Percentiles rank a stretch among this genome's conserved stretches.
phyloP scores from a whole-genome alignment of 805 yeast species.

The Candida parachauliodes region DNA sequence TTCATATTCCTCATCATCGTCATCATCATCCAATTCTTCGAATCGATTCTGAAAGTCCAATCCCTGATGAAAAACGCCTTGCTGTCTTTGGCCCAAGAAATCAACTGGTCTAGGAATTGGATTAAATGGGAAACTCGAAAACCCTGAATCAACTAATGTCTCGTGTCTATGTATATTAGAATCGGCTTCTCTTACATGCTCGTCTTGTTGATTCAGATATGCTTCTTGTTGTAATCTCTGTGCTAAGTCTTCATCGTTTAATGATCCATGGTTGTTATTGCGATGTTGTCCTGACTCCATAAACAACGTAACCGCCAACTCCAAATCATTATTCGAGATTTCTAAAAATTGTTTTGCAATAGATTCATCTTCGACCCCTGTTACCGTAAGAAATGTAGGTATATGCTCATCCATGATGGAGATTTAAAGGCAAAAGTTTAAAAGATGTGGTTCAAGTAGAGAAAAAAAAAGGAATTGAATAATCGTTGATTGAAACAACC shows the following conservation, averaged over 20 bases:
- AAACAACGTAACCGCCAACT: constrained; percentile 78
- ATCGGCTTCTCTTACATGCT: constrained; percentile 53
- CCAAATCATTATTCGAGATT: constrained; percentile 73
- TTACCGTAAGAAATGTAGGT: constrained; percentile 77
- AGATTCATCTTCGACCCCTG: constrained; percentile 64
- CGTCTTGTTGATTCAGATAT: constrained; percentile 34
- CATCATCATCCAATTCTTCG: constrained; percentile 17
- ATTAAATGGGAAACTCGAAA: constrained; percentile 5
- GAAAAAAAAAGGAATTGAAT: not conserved
- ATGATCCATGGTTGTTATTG: constrained; percentile 3
- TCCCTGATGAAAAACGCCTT: constrained; percentile 60
- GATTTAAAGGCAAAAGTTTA: constrained; percentile 7
- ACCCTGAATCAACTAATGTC: constrained; percentile 53
- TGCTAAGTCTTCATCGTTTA: constrained; percentile 52
- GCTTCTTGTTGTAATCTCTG: constrained; percentile 62
- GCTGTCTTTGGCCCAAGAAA: constrained; percentile 47
- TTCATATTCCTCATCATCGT: constrained; percentile 24
- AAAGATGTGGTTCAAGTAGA: not conserved
- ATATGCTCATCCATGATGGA: constrained; percentile 48
- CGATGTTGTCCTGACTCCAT: constrained; percentile 50
- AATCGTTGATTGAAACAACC: no score
- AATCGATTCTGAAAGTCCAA: constrained; percentile 36
- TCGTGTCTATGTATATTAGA: constrained; percentile 78
- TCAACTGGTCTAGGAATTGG: constrained; percentile 25
- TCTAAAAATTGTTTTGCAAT: constrained; percentile 75